A percentile compares a stretch with the other conserved stretches of the same genome.
phyloP scores from a whole-genome alignment of 2,329 filamentous ascomycete species.

The Rhytidhysteron rufulum region DNA sequence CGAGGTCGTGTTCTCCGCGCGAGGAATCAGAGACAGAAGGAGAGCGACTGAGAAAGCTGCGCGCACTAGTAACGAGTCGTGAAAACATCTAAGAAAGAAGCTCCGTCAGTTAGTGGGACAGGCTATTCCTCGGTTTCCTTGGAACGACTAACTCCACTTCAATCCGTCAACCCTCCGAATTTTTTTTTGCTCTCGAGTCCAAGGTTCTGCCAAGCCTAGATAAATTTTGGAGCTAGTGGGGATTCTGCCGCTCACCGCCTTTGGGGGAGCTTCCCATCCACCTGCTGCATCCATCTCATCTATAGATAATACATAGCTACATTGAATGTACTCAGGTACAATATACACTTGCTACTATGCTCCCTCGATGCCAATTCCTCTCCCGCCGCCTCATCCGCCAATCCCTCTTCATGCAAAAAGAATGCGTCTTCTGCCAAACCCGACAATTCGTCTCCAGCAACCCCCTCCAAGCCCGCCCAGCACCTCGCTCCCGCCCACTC shows the following conservation, averaged over 20 bases:
- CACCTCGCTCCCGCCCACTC: slow-evolving; percentile 13
- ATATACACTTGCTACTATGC: background rate
- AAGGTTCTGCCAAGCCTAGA: slow-evolving; percentile 10
- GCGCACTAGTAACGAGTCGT: slow-evolving; percentile 25
- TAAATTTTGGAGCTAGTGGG: too few relatives aligned
- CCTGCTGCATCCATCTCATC: too few relatives aligned
- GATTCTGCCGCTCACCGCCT: too few relatives aligned
- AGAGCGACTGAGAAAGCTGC: slow-evolving; percentile 26
- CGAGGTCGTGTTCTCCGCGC: slow-evolving; percentile 9
- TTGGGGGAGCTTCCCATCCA: too few relatives aligned
- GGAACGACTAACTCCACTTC: slow-evolving; percentile 17
- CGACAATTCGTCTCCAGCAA: slow-evolving; percentile 7
- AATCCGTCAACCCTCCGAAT: slow-evolving; percentile 11
- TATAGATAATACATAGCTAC: too few relatives aligned
- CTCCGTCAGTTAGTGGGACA: slow-evolving; percentile 4
- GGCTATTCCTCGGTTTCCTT: slow-evolving; percentile 16
- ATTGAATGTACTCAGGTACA: slow-evolving; percentile 2
- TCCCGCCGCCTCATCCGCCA: background rate
- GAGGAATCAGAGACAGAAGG: slow-evolving; percentile 14
- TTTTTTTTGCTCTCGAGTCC: slow-evolving; percentile 2
- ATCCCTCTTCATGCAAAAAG: slow-evolving; percentile 8
- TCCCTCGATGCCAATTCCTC: slow-evolving; percentile 3
- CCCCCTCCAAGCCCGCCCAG: slow-evolving; percentile 1
- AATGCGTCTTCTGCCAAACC: slow-evolving; percentile 14
- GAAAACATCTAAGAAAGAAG: slow-evolving; percentile 23